These are phyloP conservation scores for Aspergillus intermedius DNA, from an alignment of 2,329 filamentous ascomycete genomes.

Conservation along the genomic window DNA sequence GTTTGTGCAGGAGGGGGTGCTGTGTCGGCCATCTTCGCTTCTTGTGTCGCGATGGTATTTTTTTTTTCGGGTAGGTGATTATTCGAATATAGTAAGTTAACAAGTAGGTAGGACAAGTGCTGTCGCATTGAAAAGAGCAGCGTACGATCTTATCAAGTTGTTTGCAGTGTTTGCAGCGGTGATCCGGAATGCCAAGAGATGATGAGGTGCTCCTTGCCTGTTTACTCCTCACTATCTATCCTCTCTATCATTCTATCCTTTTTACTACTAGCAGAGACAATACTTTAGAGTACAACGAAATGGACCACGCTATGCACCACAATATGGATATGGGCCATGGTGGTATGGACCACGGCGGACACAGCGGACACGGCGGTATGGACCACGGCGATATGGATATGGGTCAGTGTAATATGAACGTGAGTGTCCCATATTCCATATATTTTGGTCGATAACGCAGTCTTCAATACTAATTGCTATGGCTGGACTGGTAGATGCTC, in stretches of 20 bases:
- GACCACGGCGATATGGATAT: constrained; percentile 54
- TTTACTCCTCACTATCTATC: no score
- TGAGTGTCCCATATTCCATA: constrained; percentile 39
- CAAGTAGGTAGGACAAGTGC: background rate
- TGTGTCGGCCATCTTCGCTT: constrained; percentile 35
- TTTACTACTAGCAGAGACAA: no score
- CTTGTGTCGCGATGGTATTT: background rate
- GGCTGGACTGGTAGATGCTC: constrained; percentile 63
- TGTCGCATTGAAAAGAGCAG: no score
- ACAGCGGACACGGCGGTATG: constrained; percentile 51
- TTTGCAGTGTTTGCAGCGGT: constrained; percentile 32
- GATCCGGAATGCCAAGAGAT: no score
- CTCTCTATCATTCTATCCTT: no score
- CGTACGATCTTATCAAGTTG: constrained; percentile 18
- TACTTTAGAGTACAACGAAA: constrained; percentile 2
- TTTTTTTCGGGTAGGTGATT: no score
- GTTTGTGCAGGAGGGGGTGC: constrained; percentile 25
- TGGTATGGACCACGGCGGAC: constrained; percentile 51
- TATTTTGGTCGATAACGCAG: background rate
- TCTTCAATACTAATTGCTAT: background rate
- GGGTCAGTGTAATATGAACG: constrained; percentile 85
- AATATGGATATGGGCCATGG: constrained; percentile 37
- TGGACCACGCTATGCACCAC: constrained; percentile 33
- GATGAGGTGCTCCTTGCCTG: no score
- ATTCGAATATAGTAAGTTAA: no score